A percentile compares a stretch with the other conserved stretches of the same genome.
phyloP scores from a whole-genome alignment of 179 eudicot species.

The Silene noctiflora region DNA sequence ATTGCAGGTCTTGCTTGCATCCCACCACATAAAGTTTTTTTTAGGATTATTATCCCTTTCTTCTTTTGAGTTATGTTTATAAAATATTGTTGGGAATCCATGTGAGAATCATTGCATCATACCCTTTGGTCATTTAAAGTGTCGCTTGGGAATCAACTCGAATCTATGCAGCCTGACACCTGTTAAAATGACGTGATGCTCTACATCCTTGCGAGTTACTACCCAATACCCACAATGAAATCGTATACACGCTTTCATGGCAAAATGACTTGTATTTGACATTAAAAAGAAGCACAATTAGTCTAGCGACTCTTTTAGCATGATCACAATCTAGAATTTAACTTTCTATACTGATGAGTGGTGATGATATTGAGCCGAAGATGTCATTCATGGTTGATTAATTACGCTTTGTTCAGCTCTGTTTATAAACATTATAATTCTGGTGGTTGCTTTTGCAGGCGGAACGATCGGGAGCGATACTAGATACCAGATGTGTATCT shows the following conservation, averaged over 20 bases:
- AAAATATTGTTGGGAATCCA: too few relatives aligned
- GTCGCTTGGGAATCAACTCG: background rate
- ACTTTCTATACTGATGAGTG: background rate
- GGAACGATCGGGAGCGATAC: constrained; percentile 41
- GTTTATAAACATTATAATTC: background rate
- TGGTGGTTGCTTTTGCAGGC: constrained; percentile 30
- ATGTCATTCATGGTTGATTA: background rate
- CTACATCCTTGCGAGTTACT: too few relatives aligned
- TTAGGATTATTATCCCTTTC: background rate
- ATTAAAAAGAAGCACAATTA: background rate
- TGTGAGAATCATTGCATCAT: background rate
- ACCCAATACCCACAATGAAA: background rate
- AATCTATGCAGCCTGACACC: background rate
- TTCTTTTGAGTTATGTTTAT: background rate
- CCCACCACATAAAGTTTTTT: background rate
- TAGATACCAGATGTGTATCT: constrained; percentile 26
- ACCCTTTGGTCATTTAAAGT: background rate
- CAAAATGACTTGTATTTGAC: background rate
- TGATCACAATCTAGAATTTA: background rate
- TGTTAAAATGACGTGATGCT: background rate
- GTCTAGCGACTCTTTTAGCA: background rate
- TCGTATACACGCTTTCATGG: background rate
- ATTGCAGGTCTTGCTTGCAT: background rate
- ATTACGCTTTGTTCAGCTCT: too few relatives aligned
- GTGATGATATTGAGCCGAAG: background rate